Evolutionary conservation across 306 rosid species (phyloP).

Genomic region (Vicia sativa): DNA sequence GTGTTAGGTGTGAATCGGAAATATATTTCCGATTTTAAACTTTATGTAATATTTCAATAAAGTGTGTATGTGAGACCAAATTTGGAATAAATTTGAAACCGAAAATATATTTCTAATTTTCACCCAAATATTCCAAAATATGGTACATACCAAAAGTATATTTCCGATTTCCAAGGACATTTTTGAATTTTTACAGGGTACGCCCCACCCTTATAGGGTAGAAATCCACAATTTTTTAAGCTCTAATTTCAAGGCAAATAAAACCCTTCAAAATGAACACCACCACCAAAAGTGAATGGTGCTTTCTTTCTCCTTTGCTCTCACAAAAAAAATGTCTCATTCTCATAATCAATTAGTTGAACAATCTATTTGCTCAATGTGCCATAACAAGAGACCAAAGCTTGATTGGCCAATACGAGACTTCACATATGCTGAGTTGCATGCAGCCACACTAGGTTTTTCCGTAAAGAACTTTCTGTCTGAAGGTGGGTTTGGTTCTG

Average conservation of each 20-base stretch:
- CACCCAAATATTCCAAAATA: no score
- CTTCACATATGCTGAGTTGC: constrained; percentile 63
- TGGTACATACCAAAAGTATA: no score
- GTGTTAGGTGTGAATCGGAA: no score
- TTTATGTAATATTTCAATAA: no score
- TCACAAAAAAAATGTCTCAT: constrained; percentile 31
- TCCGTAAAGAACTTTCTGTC: constrained; percentile 54
- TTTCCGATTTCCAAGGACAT: no score
- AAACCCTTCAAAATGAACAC: constrained; percentile 21
- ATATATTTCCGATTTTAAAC: no score
- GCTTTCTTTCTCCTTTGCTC: constrained; percentile 10
- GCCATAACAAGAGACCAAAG: constrained; percentile 62
- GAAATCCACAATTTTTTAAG: background rate
- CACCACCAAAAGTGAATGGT: constrained; percentile 31
- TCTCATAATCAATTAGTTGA: constrained; percentile 32
- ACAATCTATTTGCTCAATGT: constrained; percentile 51
- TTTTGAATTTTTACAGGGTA: no score
- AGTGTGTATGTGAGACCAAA: no score
- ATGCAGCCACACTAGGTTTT: constrained; percentile 57
- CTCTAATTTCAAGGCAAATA: constrained; percentile 31
- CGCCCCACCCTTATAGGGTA: no score
- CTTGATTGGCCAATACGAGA: constrained; percentile 50
- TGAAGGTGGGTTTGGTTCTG: constrained; percentile 91
- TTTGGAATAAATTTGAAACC: no score
- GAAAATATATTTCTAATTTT: no score